Evolutionary conservation across 805 yeast genomes (phyloP).

Genomic region (Pichia sporocuriosa): DNA sequence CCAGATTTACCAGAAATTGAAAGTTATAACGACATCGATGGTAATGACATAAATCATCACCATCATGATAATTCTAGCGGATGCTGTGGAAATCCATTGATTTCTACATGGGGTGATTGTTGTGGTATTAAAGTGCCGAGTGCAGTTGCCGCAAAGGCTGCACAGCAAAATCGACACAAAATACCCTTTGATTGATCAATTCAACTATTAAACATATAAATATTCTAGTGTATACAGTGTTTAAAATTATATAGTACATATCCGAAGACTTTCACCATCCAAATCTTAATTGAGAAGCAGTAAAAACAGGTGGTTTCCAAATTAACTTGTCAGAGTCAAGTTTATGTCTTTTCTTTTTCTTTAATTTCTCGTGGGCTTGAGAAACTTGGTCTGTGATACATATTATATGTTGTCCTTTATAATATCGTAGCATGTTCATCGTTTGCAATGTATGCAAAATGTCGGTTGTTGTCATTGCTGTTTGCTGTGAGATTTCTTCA

Average conservation of each 20-base stretch:
- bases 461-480: slow-evolving; percentile 96
- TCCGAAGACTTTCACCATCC: too few species aligned
- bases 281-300: slow-evolving; percentile 91
- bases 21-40: slow-evolving; percentile 19
- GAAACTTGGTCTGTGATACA: slow-evolving; percentile 78
- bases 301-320: slow-evolving; percentile 96
- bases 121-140: slow-evolving; percentile 96
- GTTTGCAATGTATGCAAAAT: slow-evolving; percentile 91
- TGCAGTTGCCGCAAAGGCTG: slow-evolving; percentile 81
- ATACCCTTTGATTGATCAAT: slow-evolving; percentile 57
- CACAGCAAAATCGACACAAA: slow-evolving; percentile 35
- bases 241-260: background rate
- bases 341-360: slow-evolving; percentile 62
- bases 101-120: slow-evolving; percentile 88
- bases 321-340: slow-evolving; percentile 64
- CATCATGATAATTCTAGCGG: slow-evolving; percentile 5
- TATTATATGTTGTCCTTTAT: slow-evolving; percentile 91
- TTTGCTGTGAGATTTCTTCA: slow-evolving; percentile 79
- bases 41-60: slow-evolving; percentile 6
- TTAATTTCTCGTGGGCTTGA: slow-evolving; percentile 62
- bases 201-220: too few species aligned
- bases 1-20: slow-evolving; percentile 57
- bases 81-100: slow-evolving; percentile 28
- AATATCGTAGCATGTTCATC: slow-evolving; percentile 79
- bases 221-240: too few species aligned